Evolutionary conservation across 2,329 filamentous ascomycete species (phyloP), one percentile per base, ranked within the genome.

Genomic region (Colletotrichum lentis): DNA sequence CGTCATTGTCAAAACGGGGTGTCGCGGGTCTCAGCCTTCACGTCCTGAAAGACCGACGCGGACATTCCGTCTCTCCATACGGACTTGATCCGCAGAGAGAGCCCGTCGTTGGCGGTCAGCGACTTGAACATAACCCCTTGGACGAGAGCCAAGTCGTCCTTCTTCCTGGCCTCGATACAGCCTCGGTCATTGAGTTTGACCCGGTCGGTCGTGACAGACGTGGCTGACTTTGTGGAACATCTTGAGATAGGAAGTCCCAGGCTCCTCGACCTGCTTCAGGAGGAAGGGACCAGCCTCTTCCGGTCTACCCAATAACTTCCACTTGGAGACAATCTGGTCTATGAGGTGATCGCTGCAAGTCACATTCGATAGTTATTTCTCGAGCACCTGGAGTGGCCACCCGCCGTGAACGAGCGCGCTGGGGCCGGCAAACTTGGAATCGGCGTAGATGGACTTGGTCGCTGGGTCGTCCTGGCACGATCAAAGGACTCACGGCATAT

Each of bases 321-420:
- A 85, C 3, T 76, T 79, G 2, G 78, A 77, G 27, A 83, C 50
- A 11, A 57, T 57, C 24, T 62, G 43, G 50, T 62, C 59, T 18
- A 62, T 50, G 27, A 54, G 31, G 3, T 55, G 59, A n/a, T 62
- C 50, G 20, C 50, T 50, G 20, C 59, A 62, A 8, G 59, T 49
- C 18, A 24, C 44, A 14, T 55, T 35, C 11, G 59, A 14, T 14
- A 55, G 47, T n/a, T 54, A 49, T 16, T 53, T 80, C 62, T 22
- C 49, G 52, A 50, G 50, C n/a, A 59, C 61, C 3, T 41, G 61
- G 0, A 58, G 78, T 0, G 84, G 84, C 84, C 84, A 86, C 3
- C 84, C 84, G 44, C 81, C 82, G 5, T 83, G 78, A 39, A 86
- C 81, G 0, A 83, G 85, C 5, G 84, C 84, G 0, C 81, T 79